Base-by-base conservation (phyloP, 2,329 filamentous ascomycete genomes). In the Hymenoscyphus linearis region DNA sequence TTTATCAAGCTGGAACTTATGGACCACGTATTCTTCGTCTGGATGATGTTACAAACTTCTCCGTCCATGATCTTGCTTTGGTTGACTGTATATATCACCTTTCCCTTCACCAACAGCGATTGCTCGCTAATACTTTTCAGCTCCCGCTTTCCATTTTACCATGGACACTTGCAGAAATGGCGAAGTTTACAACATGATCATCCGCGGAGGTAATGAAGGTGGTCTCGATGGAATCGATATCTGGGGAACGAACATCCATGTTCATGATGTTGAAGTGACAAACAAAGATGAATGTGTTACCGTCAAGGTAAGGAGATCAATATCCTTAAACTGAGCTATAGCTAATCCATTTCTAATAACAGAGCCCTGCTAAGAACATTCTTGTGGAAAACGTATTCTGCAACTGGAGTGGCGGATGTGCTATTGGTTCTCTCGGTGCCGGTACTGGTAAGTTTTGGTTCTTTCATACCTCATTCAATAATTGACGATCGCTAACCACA, bases 211-310 rank as follows among this genome's bases (percentile, higher is more conserved):
- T 3, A 75, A 82, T 60, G 70, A 72, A 60, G 81, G 81, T 52
- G 80, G 80, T 53, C 72, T 84, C 10, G 83, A 85, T 68, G 83
- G 83, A 4, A 76, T 84, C 60, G 80, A 84, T 67, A 75, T 84
- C 2, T 81, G 76, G 73, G 76, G 77, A n/a, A 76, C 71, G 54
- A 83, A 84, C 66, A 77, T 84, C 58, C 82, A 79, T 78, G 73
- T 85, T 58, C 82, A 85, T 68, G 82, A 86, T 69, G 74, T 85
- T 44, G 80, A 80, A 74, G 82, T 85, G 5, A 84, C 83, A 31
- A 85, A 85, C 77, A 84, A 83, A 70, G 82, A 85, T 67, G 83
- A 85, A 68, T 85, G 82, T 69, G 80, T 85, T 0, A 84, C 82
- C 2, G 79, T 84, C 62, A 85, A 82, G 61, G 62, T 63, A 60